Conservation (phyloP, 2,329 filamentous ascomycete species). For the Phaeomoniella chlamydospora region DNA sequence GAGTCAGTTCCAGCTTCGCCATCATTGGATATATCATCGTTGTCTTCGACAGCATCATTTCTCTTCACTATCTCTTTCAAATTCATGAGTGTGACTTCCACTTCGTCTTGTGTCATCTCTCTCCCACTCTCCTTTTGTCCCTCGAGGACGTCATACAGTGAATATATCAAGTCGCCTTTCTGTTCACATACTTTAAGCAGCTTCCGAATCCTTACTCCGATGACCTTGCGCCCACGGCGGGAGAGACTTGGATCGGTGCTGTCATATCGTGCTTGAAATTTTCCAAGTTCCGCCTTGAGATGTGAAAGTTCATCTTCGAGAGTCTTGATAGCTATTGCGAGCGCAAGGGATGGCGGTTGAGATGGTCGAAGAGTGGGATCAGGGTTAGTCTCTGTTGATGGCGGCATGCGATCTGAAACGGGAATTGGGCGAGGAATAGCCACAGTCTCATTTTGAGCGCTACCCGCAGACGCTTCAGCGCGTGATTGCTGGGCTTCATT, state of each 20-base stretch:
- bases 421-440: slow-evolving; percentile 34
- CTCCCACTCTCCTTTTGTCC: slow-evolving; percentile 56
- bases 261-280: slow-evolving; percentile 49
- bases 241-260: slow-evolving; percentile 52
- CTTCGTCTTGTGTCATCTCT: slow-evolving; percentile 46
- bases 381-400: slow-evolving; percentile 12
- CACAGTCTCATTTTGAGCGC: slow-evolving; percentile 17
- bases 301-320: slow-evolving; percentile 68
- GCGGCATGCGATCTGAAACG: slow-evolving; percentile 33
- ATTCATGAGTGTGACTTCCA: slow-evolving; percentile 45
- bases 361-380: slow-evolving; percentile 46
- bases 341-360: slow-evolving; percentile 54
- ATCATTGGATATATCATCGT: slow-evolving; percentile 10
- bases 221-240: slow-evolving; percentile 46
- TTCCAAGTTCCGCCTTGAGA: slow-evolving; percentile 53
- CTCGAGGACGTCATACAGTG: slow-evolving; percentile 70
- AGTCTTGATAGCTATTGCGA: slow-evolving; percentile 71
- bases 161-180: slow-evolving; percentile 69
- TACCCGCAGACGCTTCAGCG: slow-evolving; percentile 11
- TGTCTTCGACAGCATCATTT: slow-evolving; percentile 4
- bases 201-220: slow-evolving; percentile 47
- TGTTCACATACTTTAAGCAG: slow-evolving; percentile 51
- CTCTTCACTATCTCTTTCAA: slow-evolving; percentile 11
- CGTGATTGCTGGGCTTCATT: slow-evolving; percentile 6
- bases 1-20: slow-evolving; percentile 2